Evolutionary conservation across 1,284 basidiomycete species (phyloP).

Genomic region (Cryptococcus hybrid): DNA sequence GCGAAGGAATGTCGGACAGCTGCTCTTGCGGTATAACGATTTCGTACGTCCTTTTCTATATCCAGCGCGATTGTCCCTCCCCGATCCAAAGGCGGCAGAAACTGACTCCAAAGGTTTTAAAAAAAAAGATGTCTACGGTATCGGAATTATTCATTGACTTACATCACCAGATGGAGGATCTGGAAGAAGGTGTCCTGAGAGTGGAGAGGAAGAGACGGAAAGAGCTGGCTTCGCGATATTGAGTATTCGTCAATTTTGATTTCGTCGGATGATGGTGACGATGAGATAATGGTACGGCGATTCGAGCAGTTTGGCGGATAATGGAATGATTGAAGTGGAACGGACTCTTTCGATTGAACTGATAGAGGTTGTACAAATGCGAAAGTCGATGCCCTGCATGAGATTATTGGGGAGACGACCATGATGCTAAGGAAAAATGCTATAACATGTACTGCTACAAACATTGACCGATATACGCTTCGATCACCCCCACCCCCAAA

Average conservation of each 20-base stretch:
- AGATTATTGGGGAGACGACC: too few relatives aligned
- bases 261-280: neutral
- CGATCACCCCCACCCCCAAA: too few relatives aligned
- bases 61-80: neutral
- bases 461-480: too few relatives aligned
- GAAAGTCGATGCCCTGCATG: too few relatives aligned
- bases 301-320: too few relatives aligned
- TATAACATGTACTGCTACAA: too few relatives aligned
- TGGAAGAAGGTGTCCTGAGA: slow-evolving; percentile 34
- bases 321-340: too few relatives aligned
- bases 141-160: slow-evolving; percentile 43
- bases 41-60: slow-evolving; percentile 26
- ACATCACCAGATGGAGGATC: slow-evolving; percentile 32
- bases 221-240: slow-evolving; percentile 32
- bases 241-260: neutral
- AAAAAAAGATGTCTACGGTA: slow-evolving; percentile 31
- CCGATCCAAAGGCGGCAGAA: neutral
- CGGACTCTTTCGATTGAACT: too few relatives aligned
- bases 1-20: slow-evolving; percentile 21
- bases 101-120: too few relatives aligned
- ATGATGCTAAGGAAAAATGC: too few relatives aligned
- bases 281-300: too few relatives aligned
- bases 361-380: too few relatives aligned
- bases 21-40: slow-evolving; percentile 35
- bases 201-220: slow-evolving; percentile 28